Conservation (phyloP, 208 protist genomes). For the Trypanosoma lewisi region DNA sequence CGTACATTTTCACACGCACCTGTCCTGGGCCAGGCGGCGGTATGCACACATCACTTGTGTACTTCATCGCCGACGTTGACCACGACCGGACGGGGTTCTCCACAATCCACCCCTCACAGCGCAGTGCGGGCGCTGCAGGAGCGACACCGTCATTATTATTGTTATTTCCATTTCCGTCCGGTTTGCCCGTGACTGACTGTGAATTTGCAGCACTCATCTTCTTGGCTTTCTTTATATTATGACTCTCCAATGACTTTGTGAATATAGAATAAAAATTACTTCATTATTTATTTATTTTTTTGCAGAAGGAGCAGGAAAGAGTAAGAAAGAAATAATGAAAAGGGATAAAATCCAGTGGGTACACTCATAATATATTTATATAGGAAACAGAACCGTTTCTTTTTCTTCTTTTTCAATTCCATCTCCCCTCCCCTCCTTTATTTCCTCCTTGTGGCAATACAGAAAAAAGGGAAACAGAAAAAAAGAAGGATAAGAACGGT, state of each 20-base stretch:
- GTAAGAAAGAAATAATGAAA: conserved; percentile 1
- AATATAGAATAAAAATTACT: not conserved
- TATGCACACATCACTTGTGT: conserved; percentile 32
- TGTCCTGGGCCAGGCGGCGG: conserved; percentile 44
- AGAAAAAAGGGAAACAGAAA: conserved; percentile 19
- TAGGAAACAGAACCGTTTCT: no score
- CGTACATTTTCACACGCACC: conserved; percentile 66
- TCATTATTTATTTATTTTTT: not conserved
- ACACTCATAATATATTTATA: no score
- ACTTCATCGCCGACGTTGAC: conserved; percentile 6
- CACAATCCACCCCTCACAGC: conserved; percentile 19
- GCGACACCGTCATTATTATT: not conserved
- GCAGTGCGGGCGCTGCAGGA: not conserved
- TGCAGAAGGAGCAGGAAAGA: not conserved
- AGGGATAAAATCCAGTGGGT: no score
- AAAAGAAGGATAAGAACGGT: conserved; percentile 16
- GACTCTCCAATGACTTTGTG: no score
- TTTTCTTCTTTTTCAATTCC: not conserved
- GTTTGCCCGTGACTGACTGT: not conserved
- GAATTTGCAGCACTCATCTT: conserved; percentile 8
- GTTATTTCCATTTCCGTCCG: not conserved
- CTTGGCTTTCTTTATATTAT: no score
- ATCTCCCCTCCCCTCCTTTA: not conserved
- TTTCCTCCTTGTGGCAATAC: not conserved
- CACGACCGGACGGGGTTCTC: conserved; percentile 12